These are phyloP conservation scores for Lactarius quietus DNA, from an alignment of 768 basidiomycete genomes.

Conservation along the genomic window DNA sequence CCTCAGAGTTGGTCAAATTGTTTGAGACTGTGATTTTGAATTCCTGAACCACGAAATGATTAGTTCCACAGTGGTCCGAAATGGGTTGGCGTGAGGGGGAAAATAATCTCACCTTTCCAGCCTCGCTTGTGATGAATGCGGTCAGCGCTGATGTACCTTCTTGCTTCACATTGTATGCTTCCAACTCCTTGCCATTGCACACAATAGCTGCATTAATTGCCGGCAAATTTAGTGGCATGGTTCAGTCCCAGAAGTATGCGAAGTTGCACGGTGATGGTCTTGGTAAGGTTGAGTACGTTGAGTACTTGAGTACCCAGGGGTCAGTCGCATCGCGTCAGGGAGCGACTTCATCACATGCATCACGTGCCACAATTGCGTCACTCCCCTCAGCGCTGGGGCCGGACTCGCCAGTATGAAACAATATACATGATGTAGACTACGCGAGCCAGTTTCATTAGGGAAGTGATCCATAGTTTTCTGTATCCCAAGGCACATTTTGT, in stretches of 20 bases:
- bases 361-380: background rate
- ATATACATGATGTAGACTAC: too few relatives aligned
- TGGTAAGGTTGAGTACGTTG: too few relatives aligned
- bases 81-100: background rate
- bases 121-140: conserved; percentile 13
- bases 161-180: background rate
- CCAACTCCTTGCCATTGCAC: conserved; percentile 10
- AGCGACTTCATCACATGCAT: too few relatives aligned
- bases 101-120: conserved; percentile 12
- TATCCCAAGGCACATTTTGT: background rate
- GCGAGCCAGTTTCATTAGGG: too few relatives aligned
- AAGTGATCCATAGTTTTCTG: too few relatives aligned
- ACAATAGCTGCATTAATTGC: background rate
- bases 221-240: conserved; percentile 12
- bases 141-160: background rate
- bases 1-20: background rate
- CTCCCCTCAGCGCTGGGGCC: too few relatives aligned
- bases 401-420: too few relatives aligned
- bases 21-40: conserved; percentile 1
- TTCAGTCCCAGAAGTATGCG: background rate
- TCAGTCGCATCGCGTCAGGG: too few relatives aligned
- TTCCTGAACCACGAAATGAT: background rate
- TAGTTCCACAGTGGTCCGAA: background rate
- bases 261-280: background rate
- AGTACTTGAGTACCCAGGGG: too few relatives aligned